These are phyloP conservation scores for Plantago major DNA, from an alignment of 257 asterid species.

Conservation along the genomic window DNA sequence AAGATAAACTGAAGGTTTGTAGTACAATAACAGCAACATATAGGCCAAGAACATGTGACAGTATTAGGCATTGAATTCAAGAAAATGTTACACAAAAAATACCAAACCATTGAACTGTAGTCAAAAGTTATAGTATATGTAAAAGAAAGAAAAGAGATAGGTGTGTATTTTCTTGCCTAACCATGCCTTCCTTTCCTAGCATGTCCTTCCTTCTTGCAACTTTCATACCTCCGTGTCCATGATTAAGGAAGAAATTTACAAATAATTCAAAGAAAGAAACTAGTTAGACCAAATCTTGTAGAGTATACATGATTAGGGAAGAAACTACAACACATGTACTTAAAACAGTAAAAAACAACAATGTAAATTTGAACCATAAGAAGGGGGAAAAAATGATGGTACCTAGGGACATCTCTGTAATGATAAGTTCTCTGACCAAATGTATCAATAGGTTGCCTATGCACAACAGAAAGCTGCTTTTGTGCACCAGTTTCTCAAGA, in stretches of 20 bases:
- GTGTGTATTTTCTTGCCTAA: conserved; percentile 16
- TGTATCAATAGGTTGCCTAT: conserved; percentile 87
- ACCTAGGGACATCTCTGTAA: conserved; percentile 92
- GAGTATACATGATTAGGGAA: neutral
- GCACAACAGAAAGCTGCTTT: conserved; percentile 49
- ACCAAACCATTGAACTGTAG: neutral
- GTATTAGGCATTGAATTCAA: conserved; percentile 24
- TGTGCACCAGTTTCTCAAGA: conserved; percentile 32
- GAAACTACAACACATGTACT: neutral
- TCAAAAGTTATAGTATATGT: conserved; percentile 8
- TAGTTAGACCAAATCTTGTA: neutral
- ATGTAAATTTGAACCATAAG: neutral
- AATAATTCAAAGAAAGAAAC: neutral
- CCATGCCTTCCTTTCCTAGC: conserved; percentile 57
- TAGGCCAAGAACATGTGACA: conserved; percentile 25
- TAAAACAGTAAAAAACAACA: conserved; percentile 5
- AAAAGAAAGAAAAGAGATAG: conserved; percentile 19
- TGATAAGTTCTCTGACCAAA: conserved; percentile 97
- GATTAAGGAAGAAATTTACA: neutral
- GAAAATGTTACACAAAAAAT: neutral
- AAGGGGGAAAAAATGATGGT: conserved; percentile 2
- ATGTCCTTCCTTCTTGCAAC: conserved; percentile 50
- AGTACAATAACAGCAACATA: conserved; percentile 34
- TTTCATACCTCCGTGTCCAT: conserved; percentile 36
- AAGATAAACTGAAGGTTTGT: conserved; percentile 54